A percentile compares a stretch with the other conserved stretches of the same genome.
Evolutionary conservation across 768 basidiomycete species (phyloP).

Genomic region (Kwoniella newhampshirensis): DNA sequence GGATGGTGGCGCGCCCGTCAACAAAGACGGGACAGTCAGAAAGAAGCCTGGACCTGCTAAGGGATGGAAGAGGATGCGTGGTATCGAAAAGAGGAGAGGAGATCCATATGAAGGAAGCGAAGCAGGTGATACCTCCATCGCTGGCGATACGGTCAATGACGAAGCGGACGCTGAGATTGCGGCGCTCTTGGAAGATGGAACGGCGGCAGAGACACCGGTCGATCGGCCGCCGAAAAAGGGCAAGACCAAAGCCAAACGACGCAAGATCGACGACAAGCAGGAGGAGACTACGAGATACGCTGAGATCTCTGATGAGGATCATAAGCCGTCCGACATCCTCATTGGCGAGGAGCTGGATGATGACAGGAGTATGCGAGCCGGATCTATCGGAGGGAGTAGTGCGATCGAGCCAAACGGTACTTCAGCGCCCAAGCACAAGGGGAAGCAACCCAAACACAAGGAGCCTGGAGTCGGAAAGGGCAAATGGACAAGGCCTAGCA

Average conservation of each 20-base stretch:
- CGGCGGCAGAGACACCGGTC: background rate
- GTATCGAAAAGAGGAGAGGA: constrained; percentile 13
- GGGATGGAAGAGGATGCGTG: constrained; percentile 42
- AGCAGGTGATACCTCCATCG: constrained; percentile 23
- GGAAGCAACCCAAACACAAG: constrained; percentile 26
- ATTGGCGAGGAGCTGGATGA: constrained; percentile 15
- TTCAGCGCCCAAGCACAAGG: background rate
- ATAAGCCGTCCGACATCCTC: constrained; percentile 11
- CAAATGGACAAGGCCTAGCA: constrained; percentile 36
- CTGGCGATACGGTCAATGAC: constrained; percentile 22
- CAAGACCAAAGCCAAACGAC: constrained; percentile 25
- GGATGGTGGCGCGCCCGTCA: constrained; percentile 27
- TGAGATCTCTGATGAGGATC: constrained; percentile 16
- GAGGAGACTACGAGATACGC: constrained; percentile 10
- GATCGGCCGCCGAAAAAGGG: constrained; percentile 6
- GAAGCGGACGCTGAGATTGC: constrained; percentile 45
- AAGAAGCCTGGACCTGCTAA: constrained; percentile 51
- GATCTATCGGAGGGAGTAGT: constrained; percentile 15
- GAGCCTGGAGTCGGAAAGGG: constrained; percentile 43
- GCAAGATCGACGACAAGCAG: constrained; percentile 18
- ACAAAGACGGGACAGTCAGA: constrained; percentile 49
- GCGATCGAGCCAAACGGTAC: constrained; percentile 8
- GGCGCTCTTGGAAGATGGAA: constrained; percentile 28
- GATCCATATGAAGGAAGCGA: constrained; percentile 11
- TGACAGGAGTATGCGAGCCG: constrained; percentile 14